A percentile compares a stretch with the other conserved stretches of the same genome.
These are phyloP conservation scores for Fusarium subtropicale DNA, from an alignment of 2,329 filamentous ascomycete species.

Conservation along the genomic window DNA sequence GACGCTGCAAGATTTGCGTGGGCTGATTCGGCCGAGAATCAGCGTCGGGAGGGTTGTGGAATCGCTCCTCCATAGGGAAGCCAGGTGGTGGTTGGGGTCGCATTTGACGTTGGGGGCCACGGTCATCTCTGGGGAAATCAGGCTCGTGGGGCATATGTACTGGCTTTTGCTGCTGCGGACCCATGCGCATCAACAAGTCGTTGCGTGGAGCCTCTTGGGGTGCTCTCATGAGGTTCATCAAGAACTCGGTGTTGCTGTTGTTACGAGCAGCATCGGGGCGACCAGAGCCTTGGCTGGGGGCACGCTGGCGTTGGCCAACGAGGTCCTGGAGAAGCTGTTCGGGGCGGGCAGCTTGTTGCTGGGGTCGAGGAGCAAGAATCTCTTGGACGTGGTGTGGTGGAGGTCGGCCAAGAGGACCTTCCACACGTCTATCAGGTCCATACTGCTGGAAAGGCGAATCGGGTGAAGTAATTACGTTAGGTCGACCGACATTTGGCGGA, in stretches of 20 bases:
- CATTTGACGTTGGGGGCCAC: constrained; percentile 55
- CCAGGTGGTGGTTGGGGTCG: constrained; percentile 61
- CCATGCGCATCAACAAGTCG: constrained; percentile 64
- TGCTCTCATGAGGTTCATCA: constrained; percentile 82
- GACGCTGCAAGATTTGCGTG: constrained; percentile 73
- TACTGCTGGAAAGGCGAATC: constrained; percentile 61
- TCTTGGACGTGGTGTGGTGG: constrained; percentile 62
- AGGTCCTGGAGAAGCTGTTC: constrained; percentile 72
- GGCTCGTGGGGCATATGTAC: constrained; percentile 54
- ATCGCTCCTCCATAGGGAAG: constrained; percentile 65
- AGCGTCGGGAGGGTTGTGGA: constrained; percentile 59
- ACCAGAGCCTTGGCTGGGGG: constrained; percentile 62
- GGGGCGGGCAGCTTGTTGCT: constrained; percentile 63
- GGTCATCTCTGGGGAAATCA: constrained; percentile 56
- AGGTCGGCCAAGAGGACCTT: constrained; percentile 53
- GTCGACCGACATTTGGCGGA: constrained; percentile 47
- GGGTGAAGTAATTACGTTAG: constrained; percentile 59
- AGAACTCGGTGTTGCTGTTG: constrained; percentile 81
- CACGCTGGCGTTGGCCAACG: constrained; percentile 68
- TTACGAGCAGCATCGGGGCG: constrained; percentile 60
- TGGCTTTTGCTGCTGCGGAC: constrained; percentile 56
- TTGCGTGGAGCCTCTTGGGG: constrained; percentile 64
- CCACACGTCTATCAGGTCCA: constrained; percentile 58
- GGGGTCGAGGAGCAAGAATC: constrained; percentile 63
- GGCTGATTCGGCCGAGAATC: constrained; percentile 65